Evolutionary conservation across 345 rosid genomes (phyloP).

Genomic region (Citrus medica): DNA sequence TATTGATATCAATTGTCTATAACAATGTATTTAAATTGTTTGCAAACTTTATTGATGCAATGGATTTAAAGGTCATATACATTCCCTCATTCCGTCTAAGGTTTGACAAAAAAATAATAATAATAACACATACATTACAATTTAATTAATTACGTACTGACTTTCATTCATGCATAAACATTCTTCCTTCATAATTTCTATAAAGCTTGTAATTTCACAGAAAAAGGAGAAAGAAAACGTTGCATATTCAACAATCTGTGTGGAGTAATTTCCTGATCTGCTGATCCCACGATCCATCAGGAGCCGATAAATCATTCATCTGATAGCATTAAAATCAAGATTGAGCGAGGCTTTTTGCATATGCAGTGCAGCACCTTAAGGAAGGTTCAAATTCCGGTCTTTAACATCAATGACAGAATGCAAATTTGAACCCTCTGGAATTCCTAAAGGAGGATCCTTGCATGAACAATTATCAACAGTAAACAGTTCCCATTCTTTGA

Average conservation of each 20-base stretch:
- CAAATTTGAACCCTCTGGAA: conserved; percentile 72
- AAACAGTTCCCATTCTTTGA: conserved; percentile 88
- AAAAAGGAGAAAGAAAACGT: not conserved
- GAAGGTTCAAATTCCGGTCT: conserved; percentile 18
- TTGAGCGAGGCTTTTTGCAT: not conserved
- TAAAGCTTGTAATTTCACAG: not conserved
- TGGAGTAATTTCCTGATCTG: not conserved
- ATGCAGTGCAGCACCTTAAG: not conserved
- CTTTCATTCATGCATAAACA: not conserved
- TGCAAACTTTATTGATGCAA: not conserved
- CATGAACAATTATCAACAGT: conserved; percentile 78
- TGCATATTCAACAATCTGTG: not conserved
- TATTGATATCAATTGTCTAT: not conserved
- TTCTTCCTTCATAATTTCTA: not conserved
- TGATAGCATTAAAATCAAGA: not conserved
- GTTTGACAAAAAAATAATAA: not conserved
- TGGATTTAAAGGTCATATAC: not conserved
- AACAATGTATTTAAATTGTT: not conserved
- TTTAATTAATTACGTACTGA: not conserved
- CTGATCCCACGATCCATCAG: not conserved
- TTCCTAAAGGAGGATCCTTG: conserved; percentile 65
- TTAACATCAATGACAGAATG: conserved; percentile 40
- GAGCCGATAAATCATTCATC: not conserved
- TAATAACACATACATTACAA: not conserved
- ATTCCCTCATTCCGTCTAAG: not conserved